Percentiles rank a stretch among this genome's conserved stretches.
Evolutionary conservation across 768 basidiomycete genomes (phyloP).

Genomic region (Serendipita indica): DNA sequence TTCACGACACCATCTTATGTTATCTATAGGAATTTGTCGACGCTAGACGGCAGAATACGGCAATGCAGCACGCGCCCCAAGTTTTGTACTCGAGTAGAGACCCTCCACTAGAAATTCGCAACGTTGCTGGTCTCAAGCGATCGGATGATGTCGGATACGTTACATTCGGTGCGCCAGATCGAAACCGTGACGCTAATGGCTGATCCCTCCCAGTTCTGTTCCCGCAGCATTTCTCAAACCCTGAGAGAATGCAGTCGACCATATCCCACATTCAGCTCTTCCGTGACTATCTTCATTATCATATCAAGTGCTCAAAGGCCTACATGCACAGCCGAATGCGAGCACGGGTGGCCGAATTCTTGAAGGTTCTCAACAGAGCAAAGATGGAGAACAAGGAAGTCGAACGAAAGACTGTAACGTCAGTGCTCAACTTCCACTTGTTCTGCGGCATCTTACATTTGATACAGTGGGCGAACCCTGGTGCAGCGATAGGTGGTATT

Average conservation of each 20-base stretch:
- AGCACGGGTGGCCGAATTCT: constrained; percentile 84
- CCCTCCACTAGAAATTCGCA: constrained; percentile 90
- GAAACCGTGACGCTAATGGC: neutral
- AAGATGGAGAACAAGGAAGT: constrained; percentile 75
- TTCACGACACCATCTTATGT: neutral
- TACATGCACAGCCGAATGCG: constrained; percentile 99
- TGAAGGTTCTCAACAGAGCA: constrained; percentile 87
- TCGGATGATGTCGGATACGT: constrained; percentile 91
- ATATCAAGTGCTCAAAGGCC: constrained; percentile 96
- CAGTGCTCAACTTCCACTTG: constrained; percentile 19
- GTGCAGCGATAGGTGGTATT: constrained; percentile 13
- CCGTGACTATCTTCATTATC: constrained; percentile 98
- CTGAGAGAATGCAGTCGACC: constrained; percentile 50
- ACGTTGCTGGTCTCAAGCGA: constrained; percentile 63
- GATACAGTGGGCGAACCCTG: constrained; percentile 17
- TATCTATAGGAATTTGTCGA: constrained; percentile 84
- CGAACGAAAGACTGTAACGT: constrained; percentile 89
- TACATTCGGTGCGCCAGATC: constrained; percentile 45
- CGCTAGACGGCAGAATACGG: constrained; percentile 75
- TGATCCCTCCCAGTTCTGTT: constrained; percentile 49
- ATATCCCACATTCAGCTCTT: constrained; percentile 94
- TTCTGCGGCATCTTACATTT: constrained; percentile 2
- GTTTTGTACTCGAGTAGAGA: constrained; percentile 90
- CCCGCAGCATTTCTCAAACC: constrained; percentile 82
- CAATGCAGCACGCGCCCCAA: constrained; percentile 89